phyloP scores from a whole-genome alignment of 352 stramenopile genomes.

The Pythium vanterpoolii region DNA sequence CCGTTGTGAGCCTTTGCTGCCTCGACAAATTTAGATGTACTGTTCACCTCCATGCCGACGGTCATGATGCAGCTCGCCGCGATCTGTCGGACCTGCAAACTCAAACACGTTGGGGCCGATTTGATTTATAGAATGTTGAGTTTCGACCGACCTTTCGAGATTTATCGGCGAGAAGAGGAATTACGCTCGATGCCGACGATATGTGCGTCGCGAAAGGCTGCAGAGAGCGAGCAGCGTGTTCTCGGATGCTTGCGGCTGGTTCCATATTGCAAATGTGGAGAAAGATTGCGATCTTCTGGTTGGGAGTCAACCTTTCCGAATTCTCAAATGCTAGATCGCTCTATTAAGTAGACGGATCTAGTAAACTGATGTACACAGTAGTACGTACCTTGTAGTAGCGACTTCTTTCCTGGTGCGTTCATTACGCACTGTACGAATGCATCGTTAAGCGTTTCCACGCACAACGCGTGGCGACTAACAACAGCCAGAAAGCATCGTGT shows the following conservation, averaged over 20 bases:
- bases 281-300: slow-evolving; percentile 10
- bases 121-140: not conserved
- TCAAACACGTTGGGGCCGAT: not conserved
- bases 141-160: slow-evolving; percentile 15
- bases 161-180: slow-evolving; percentile 7
- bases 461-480: not conserved
- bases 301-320: slow-evolving; percentile 2
- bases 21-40: not conserved
- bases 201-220: not conserved
- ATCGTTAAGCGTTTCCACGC: slow-evolving; percentile 5
- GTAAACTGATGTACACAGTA: not conserved
- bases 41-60: slow-evolving; percentile 15
- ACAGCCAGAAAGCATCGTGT: slow-evolving; percentile 6
- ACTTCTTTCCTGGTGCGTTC: not conserved
- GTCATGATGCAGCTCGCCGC: slow-evolving; percentile 11
- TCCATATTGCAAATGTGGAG: slow-evolving; percentile 9
- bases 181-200: not conserved
- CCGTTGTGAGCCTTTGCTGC: not conserved
- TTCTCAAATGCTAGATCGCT: slow-evolving; percentile 5
- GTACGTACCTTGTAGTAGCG: slow-evolving; percentile 3
- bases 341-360: not conserved
- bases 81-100: slow-evolving; percentile 12
- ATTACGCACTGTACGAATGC: not conserved
- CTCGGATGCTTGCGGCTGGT: not conserved
- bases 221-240: slow-evolving; percentile 6